Conservation (phyloP, 495 filamentous ascomycete genomes). For the Penicillium mononematosum region DNA sequence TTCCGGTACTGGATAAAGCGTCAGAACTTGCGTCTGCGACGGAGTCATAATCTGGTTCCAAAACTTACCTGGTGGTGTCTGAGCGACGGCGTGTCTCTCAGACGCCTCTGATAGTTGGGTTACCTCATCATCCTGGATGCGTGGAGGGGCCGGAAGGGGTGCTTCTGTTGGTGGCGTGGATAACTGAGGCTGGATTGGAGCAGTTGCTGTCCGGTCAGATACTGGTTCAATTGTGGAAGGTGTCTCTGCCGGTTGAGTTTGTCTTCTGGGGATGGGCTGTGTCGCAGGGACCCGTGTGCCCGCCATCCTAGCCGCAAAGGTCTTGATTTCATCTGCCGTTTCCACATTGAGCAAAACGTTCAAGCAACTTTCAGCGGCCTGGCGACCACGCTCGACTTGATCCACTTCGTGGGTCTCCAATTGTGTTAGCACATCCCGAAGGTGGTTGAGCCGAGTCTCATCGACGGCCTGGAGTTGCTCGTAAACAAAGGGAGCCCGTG, state of each 20-base stretch:
- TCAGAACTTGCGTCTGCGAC: not conserved
- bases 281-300: conserved; percentile 23
- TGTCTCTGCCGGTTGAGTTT: conserved; percentile 22
- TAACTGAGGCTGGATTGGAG: conserved; percentile 18
- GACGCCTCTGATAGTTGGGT: conserved; percentile 58
- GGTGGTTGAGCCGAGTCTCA: conserved; percentile 83
- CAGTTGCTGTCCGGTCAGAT: conserved; percentile 15
- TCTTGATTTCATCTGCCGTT: conserved; percentile 86
- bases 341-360: conserved; percentile 84
- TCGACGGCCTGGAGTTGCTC: conserved; percentile 91
- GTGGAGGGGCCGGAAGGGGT: conserved; percentile 43
- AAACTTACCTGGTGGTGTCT: conserved; percentile 47
- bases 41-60: not conserved
- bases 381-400: conserved; percentile 72
- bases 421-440: conserved; percentile 90
- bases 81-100: conserved; percentile 34
- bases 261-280: conserved; percentile 20
- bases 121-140: conserved; percentile 53
- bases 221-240: conserved; percentile 7
- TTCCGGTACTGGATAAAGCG: conserved; percentile 32
- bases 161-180: conserved; percentile 15
- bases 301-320: conserved; percentile 62
- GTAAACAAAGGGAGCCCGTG: conserved; percentile 92
- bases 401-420: conserved; percentile 92
- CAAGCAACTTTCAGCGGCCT: conserved; percentile 76